phyloP scores from a whole-genome alignment of 225 moss, liverwort and hornwort species.

The Pseudoscleropodium purum region DNA sequence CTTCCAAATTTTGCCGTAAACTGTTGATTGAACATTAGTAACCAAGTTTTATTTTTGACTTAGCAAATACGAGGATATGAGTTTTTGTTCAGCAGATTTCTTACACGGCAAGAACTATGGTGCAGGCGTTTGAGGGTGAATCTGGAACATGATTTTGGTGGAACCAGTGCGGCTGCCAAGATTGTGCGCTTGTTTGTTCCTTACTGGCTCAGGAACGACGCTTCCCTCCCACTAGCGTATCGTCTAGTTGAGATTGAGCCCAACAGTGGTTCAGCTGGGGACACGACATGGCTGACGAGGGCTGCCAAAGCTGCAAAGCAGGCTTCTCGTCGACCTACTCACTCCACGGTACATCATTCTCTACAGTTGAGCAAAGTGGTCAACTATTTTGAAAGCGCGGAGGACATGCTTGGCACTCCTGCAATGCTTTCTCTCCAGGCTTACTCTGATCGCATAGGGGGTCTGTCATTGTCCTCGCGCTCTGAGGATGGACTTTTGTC shows the following conservation, averaged over 20 bases:
- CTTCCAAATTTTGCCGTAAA: neutral
- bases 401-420: constrained; percentile 68
- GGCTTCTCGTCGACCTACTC: constrained; percentile 83
- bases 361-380: constrained; percentile 68
- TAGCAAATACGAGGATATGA: neutral
- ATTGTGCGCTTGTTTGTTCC: constrained; percentile 95
- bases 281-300: constrained; percentile 74
- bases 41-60: neutral
- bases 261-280: constrained; percentile 54
- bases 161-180: constrained; percentile 69
- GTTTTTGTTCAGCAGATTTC: neutral
- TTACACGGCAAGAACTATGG: constrained; percentile 1
- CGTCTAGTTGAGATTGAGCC: constrained; percentile 94
- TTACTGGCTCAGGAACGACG: constrained; percentile 89
- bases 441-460: constrained; percentile 80
- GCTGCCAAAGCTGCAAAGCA: constrained; percentile 98
- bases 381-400: constrained; percentile 58
- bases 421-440: constrained; percentile 96
- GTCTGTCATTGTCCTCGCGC: constrained; percentile 60
- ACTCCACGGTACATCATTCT: constrained; percentile 40
- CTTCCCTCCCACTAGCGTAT: constrained; percentile 70
- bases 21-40: neutral
- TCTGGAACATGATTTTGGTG: constrained; percentile 93
- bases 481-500: constrained; percentile 81
- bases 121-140: constrained; percentile 90